phyloP scores from a whole-genome alignment of 1,284 basidiomycete genomes.

The Irpex lacteus region DNA sequence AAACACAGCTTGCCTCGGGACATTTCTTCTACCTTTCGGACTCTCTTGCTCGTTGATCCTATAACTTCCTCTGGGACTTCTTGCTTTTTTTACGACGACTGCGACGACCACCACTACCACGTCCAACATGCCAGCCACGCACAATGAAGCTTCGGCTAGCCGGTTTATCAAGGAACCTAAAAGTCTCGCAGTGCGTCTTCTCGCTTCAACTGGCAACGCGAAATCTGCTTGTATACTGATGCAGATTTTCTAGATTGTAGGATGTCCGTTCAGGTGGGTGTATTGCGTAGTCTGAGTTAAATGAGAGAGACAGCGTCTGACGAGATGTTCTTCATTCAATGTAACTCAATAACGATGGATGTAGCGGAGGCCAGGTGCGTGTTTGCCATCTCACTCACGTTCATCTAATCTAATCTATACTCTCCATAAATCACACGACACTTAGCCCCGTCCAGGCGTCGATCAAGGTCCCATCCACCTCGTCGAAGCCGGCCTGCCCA shows the following conservation, averaged over 20 bases:
- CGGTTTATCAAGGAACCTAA: constrained; percentile 65
- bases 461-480: constrained; percentile 88
- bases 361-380: constrained; percentile 56
- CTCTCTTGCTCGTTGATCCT: no score
- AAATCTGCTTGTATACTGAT: constrained; percentile 3
- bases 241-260: constrained; percentile 52
- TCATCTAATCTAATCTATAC: constrained; percentile 9
- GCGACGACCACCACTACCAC: background rate
- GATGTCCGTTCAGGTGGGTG: constrained; percentile 71
- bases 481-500: constrained; percentile 78
- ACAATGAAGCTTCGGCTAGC: constrained; percentile 24
- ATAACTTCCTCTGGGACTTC: background rate
- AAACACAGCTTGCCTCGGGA: background rate
- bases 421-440: constrained; percentile 14
- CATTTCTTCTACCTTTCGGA: background rate
- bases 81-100: background rate
- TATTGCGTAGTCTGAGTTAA: background rate
- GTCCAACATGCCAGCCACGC: constrained; percentile 9
- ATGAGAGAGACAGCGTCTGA: no score
- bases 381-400: constrained; percentile 4
- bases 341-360: background rate
- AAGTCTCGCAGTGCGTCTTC: constrained; percentile 59
- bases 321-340: background rate
- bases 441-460: constrained; percentile 76
- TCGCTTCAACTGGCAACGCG: background rate